Evolutionary conservation across 2,329 filamentous ascomycete species (phyloP).

Genomic region (Botrytis elliptica): DNA sequence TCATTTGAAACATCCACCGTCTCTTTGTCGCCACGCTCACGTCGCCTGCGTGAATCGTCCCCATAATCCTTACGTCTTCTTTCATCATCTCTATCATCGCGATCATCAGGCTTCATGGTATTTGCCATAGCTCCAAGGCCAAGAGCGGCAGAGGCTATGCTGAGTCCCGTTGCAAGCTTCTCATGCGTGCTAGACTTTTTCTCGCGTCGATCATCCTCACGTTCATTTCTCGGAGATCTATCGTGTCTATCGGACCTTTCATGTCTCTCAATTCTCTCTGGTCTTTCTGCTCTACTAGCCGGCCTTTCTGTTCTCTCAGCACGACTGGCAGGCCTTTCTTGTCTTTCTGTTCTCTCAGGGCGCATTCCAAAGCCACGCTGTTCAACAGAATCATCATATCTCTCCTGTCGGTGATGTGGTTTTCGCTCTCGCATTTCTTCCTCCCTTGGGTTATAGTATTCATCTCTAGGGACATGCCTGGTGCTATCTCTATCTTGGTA

Average conservation of each 20-base stretch:
- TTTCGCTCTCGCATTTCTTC: slow-evolving; percentile 27
- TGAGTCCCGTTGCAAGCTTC: slow-evolving; percentile 36
- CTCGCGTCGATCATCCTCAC: slow-evolving; percentile 20
- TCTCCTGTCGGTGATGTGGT: slow-evolving; percentile 30
- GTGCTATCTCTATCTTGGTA: slow-evolving; percentile 35
- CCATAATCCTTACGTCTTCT: slow-evolving; percentile 33
- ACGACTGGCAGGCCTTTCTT: slow-evolving; percentile 9
- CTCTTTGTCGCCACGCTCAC: slow-evolving; percentile 32
- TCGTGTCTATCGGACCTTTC: slow-evolving; percentile 26
- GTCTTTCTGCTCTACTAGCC: slow-evolving; percentile 15
- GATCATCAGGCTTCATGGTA: slow-evolving; percentile 31
- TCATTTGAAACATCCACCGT: slow-evolving; percentile 30
- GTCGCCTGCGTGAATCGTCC: slow-evolving; percentile 34
- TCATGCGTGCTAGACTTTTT: slow-evolving; percentile 34
- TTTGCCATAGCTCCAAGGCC: slow-evolving; percentile 38
- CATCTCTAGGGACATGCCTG: slow-evolving; percentile 32
- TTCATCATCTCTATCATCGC: slow-evolving; percentile 34
- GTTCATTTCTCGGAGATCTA: slow-evolving; percentile 22
- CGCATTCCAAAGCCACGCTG: slow-evolving; percentile 30
- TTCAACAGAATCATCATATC: slow-evolving; percentile 36
- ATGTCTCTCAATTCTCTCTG: slow-evolving; percentile 23
- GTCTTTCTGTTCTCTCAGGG: slow-evolving; percentile 26
- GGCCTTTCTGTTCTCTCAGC: neutral
- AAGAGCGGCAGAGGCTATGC: slow-evolving; percentile 38
- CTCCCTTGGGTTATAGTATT: slow-evolving; percentile 38